Conservation (phyloP, 106 monocot genomes). For the Gastrodia elata region DNA sequence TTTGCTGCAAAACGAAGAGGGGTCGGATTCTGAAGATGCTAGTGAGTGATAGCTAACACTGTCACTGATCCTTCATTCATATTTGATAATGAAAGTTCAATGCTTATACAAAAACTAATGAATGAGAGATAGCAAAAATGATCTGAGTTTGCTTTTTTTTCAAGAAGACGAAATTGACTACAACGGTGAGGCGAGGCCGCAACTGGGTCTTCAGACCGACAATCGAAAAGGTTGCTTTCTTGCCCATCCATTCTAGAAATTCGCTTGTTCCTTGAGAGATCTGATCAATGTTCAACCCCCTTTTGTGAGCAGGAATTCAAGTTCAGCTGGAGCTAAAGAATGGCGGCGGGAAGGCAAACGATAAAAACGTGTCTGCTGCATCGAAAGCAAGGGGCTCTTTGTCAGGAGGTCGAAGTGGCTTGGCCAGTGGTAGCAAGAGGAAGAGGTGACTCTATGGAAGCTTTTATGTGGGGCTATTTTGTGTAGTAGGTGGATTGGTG, state of each 20-base stretch:
- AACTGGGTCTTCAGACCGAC: slow-evolving; percentile 53
- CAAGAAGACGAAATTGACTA: slow-evolving; percentile 19
- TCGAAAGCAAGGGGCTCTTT: slow-evolving; percentile 38
- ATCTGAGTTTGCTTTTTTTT: too few relatives aligned
- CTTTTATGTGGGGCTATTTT: too few relatives aligned
- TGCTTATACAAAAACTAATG: too few relatives aligned
- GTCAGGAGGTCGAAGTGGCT: slow-evolving; percentile 24
- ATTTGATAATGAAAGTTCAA: background rate
- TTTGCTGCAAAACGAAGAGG: slow-evolving; percentile 42
- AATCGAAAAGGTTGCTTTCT: slow-evolving; percentile 47
- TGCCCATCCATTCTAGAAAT: background rate
- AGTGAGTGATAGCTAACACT: slow-evolving; percentile 33
- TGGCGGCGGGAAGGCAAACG: slow-evolving; percentile 27
- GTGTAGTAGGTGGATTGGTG: too few relatives aligned
- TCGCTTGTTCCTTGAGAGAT: background rate
- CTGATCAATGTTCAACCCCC: too few relatives aligned
- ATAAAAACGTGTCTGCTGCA: slow-evolving; percentile 37
- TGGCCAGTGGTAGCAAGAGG: slow-evolving; percentile 49
- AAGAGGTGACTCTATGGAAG: slow-evolving; percentile 41
- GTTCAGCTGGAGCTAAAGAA: slow-evolving; percentile 73
- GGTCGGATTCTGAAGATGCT: slow-evolving; percentile 55
- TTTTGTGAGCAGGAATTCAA: slow-evolving; percentile 45
- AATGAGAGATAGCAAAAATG: too few relatives aligned
- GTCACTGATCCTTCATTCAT: background rate
- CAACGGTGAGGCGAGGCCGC: slow-evolving; percentile 30